phyloP scores from a whole-genome alignment of 305 asterid species.

The Lippia alba region DNA sequence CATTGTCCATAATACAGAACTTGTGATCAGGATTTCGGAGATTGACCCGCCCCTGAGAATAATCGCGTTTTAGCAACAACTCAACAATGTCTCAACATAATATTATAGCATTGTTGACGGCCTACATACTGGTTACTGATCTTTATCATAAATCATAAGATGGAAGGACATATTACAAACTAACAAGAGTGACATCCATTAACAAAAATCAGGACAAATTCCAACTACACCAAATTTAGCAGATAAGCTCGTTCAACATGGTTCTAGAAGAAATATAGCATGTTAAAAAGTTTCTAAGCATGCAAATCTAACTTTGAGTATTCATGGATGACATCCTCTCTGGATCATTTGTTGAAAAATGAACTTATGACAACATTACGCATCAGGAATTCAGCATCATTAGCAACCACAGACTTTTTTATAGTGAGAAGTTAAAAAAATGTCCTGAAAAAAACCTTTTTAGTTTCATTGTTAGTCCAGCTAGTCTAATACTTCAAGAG shows the following conservation, averaged over 20 bases:
- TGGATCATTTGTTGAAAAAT: neutral
- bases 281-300: too few species aligned
- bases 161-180: neutral
- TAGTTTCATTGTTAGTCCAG: neutral
- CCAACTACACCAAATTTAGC: neutral
- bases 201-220: neutral
- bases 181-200: neutral
- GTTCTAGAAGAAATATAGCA: too few species aligned
- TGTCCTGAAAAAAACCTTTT: neutral
- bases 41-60: slow-evolving; percentile 83
- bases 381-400: slow-evolving; percentile 3
- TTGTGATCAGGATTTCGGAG: slow-evolving; percentile 75
- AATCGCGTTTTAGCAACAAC: slow-evolving; percentile 7
- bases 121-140: neutral
- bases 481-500: slow-evolving; percentile 1
- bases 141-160: neutral
- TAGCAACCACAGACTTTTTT: neutral
- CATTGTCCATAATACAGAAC: slow-evolving; percentile 86
- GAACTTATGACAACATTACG: neutral
- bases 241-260: too few species aligned
- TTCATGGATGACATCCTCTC: neutral
- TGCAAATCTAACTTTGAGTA: neutral
- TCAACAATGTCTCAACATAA: neutral
- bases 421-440: neutral
- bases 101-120: neutral